Evolutionary conservation across 257 asterid species (phyloP).

Genomic region (Leonotis leonurus): DNA sequence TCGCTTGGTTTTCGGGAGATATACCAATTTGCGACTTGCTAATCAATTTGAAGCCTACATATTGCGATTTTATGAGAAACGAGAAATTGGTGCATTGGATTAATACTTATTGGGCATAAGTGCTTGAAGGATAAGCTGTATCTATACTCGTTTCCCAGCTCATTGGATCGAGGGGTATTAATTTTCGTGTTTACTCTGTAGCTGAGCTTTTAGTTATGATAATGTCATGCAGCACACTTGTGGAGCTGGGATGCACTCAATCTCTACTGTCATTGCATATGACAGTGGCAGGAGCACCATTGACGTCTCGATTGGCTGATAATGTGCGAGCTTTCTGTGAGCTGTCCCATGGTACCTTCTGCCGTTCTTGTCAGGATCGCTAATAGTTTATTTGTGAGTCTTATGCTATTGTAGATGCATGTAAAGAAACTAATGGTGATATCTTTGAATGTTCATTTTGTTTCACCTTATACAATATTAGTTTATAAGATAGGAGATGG

Average conservation of each 20-base stretch:
- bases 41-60: neutral
- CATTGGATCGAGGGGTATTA: neutral
- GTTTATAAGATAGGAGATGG: conserved; percentile 47
- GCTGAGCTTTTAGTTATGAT: neutral
- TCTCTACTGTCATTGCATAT: conserved; percentile 63
- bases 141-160: neutral
- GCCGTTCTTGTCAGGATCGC: conserved; percentile 99
- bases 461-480: conserved; percentile 24
- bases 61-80: neutral
- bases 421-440: neutral
- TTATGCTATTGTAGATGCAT: conserved; percentile 29
- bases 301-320: conserved; percentile 67
- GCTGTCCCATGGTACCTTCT: conserved; percentile 93
- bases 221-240: conserved; percentile 55
- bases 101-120: neutral
- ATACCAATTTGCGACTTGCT: neutral
- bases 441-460: conserved; percentile 1
- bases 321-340: conserved; percentile 81
- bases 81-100: neutral
- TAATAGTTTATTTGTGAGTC: conserved; percentile 77
- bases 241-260: conserved; percentile 66
- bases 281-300: conserved; percentile 34
- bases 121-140: neutral
- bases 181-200: neutral
- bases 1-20: neutral